These are phyloP conservation scores for Rhinocladiella similis DNA, from an alignment of 2,329 filamentous ascomycete species.

Conservation along the genomic window DNA sequence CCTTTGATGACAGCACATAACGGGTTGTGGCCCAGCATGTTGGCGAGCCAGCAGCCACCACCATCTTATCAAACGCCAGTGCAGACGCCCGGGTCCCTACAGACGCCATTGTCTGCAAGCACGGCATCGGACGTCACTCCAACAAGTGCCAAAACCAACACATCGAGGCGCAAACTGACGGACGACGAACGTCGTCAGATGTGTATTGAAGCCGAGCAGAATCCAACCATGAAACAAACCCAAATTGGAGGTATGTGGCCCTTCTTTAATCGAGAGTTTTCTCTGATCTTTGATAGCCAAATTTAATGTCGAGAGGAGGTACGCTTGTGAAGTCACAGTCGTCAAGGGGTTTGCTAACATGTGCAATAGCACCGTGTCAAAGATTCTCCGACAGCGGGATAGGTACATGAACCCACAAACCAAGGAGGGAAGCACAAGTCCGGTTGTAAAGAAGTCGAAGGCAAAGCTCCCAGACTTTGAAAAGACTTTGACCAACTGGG, in stretches of 20 bases:
- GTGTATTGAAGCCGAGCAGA: conserved; percentile 90
- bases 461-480: conserved; percentile 90
- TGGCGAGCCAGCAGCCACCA: conserved; percentile 49
- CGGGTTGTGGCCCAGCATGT: conserved; percentile 72
- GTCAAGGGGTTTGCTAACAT: conserved; percentile 12
- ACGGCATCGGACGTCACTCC: conserved; percentile 42
- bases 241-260: conserved; percentile 77
- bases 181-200: conserved; percentile 87
- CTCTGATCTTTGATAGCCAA: conserved; percentile 58
- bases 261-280: conserved; percentile 1
- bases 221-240: conserved; percentile 88
- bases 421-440: conserved; percentile 70
- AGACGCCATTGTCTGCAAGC: conserved; percentile 46
- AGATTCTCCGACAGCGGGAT: conserved; percentile 90
- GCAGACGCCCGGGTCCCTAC: conserved; percentile 54
- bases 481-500: conserved; percentile 83
- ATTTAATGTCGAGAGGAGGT: conserved; percentile 98
- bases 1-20: conserved; percentile 69
- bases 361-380: conserved; percentile 84
- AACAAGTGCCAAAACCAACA: conserved; percentile 38
- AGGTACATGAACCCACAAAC: conserved; percentile 73
- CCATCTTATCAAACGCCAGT: conserved; percentile 60
- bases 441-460: conserved; percentile 73
- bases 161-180: conserved; percentile 82
- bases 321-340: conserved; percentile 32